These are phyloP conservation scores for Medicago truncatula DNA, from an alignment of 306 rosid species.

Conservation along the genomic window MtrunA17r5.0-ANR NC_053044.1:42550501-42551000, in stretches of 20 bases:
- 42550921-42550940: constrained; percentile 22
- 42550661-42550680: constrained; percentile 75
- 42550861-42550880: constrained; percentile 22
- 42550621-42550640: constrained; percentile 74
- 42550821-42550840: constrained; percentile 24
- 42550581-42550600: constrained; percentile 92
- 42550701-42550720: constrained; percentile 88
- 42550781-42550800: constrained; percentile 84
- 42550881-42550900: constrained; percentile 22
- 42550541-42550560: constrained; percentile 90
- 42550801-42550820: constrained; percentile 72
- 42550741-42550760: constrained; percentile 74
- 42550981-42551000: not conserved
- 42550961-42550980: constrained; percentile 29
- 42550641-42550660: constrained; percentile 94
- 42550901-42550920: constrained; percentile 5
- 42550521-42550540: constrained; percentile 82
- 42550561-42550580: constrained; percentile 84
- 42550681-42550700: constrained; percentile 70
- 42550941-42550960: constrained; percentile 10
- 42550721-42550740: constrained; percentile 87
- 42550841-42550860: constrained; percentile 24
- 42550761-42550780: constrained; percentile 82
- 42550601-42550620: constrained; percentile 75
- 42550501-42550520: constrained; percentile 96